Base-by-base conservation (phyloP, 2,329 filamentous ascomycete species). In the Aureobasidium pullulans region DNA sequence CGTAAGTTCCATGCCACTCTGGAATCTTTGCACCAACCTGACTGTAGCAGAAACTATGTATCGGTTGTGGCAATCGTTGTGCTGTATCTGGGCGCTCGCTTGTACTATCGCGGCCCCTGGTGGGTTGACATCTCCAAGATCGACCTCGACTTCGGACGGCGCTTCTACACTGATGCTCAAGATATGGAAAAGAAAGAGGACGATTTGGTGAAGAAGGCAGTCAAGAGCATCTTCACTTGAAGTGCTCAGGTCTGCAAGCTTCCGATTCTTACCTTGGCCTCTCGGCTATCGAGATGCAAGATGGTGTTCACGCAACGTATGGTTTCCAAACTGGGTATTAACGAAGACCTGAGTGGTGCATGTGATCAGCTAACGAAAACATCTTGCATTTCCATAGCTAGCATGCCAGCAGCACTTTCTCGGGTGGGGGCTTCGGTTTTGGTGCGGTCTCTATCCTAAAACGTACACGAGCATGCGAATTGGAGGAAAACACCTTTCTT, bases 1-100 rank as follows among this genome's bases (percentile, higher is more conserved):
- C 76, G 1, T 23, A 23, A 23, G 23, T 23, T 23, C 3, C 3
- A 23, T 23, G 23, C 23, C 23, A 23, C 23, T 23, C 23, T 23
- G 23, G 1, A 4, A 23, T 23, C 23, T 23, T 23, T 23, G 23
- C 23, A 23, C 23, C 23, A 23, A 23, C 3, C 3, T 23, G 23
- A 23, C 23, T 23, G 23, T 23, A 23, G 23, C 23, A 23, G 23
- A 23, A 79, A 72, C 58, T 80, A 77, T 58, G 68, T 79, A 16
- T 76, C 73, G 0, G 72, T 78, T 11, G 68, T 77, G 1, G 69
- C 74, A 0, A 73, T 78, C 39, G 11, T 79, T 1, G 66, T 75
- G 1, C 62, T 78, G 10, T 80, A 73, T 59, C 49, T 76, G 3
- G 73, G 72, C 0, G 73, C 74, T 1, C 73, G 72, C 53, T 42